Evolutionary conservation across 2,329 filamentous ascomycete genomes (phyloP), one percentile per base, ranked within the genome.

Genomic region (Aspergillus eucalypticola): DNA sequence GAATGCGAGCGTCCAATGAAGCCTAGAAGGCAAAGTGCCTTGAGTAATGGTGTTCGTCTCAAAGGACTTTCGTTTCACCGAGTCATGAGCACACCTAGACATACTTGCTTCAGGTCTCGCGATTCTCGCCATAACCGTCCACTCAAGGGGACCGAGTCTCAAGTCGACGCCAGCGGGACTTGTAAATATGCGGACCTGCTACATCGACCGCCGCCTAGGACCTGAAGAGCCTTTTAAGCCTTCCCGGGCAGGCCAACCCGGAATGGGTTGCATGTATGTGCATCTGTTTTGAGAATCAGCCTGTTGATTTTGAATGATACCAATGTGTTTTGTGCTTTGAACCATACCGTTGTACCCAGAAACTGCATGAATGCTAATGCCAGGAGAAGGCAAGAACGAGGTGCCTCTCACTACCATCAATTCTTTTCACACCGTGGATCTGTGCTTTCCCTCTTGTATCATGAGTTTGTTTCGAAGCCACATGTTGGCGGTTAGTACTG

Each of bases 281-380:
- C 46, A 49, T 50, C 46, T 50, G 46, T 27, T n/a, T 49, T 50
- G 46, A 50, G 46, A 50, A 29, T 50, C 46, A 50, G 46, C 46
- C 25, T 50, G 46, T 32, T 29, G 46, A 23, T 50, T 50, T 17
- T 50, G 10, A 50, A 27, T 50, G 46, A 50, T 50, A 50, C 46
- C 46, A 50, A 50, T 29, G n/a, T 50, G 46, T 50, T 49, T 25
- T 50, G 41, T 50, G 15, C 5, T 17, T 49, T 49, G 10, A 25
- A 25, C 13, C 44, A 29, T 49, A 49, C 15, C 8, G 5, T 25
- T 49, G 44, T 50, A 29, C n/a, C 8, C 7, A 27, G 23, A 17
- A 50, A 21, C 25, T 11, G n/a, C 46, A 50, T n/a, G 44, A 25
- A 8, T 48, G 10, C n/a, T 13, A 27, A 29, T 27, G 46, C 6